Conservation (phyloP, 192 early-diverging fungal genomes). For the Coemansia sp. region DNA sequence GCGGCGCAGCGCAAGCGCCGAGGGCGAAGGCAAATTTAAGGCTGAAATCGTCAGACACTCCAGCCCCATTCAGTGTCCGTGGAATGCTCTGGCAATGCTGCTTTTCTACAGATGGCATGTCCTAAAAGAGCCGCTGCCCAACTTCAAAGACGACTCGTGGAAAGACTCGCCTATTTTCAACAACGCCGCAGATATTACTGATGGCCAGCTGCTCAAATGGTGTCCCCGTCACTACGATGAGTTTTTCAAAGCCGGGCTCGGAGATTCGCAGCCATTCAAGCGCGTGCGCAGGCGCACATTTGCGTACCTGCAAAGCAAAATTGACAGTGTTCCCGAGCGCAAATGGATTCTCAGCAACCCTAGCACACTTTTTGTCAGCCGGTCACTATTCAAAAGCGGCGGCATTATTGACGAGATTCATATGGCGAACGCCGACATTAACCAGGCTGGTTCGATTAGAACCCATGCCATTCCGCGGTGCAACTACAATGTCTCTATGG, state of each 20-base stretch:
- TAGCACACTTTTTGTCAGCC: conserved; percentile 22
- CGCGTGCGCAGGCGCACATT: conserved; percentile 16
- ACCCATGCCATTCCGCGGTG: conserved; percentile 22
- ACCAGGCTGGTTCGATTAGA: neutral
- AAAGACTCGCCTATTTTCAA: conserved; percentile 36
- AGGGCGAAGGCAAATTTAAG: neutral
- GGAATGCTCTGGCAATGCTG: conserved; percentile 49
- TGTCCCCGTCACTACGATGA: conserved; percentile 38
- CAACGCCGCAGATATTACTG: neutral
- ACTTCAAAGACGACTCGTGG: conserved; percentile 43
- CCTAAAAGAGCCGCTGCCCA: conserved; percentile 36
- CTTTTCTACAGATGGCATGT: conserved; percentile 52
- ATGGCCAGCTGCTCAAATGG: conserved; percentile 8
- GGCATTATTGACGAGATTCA: conserved; percentile 17
- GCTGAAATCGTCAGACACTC: conserved; percentile 36
- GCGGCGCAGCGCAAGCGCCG: conserved; percentile 1
- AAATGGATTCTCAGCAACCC: conserved; percentile 3
- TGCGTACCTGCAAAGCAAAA: conserved; percentile 1
- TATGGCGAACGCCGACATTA: conserved; percentile 29
- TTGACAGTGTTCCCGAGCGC: conserved; percentile 1
- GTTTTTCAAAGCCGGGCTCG: conserved; percentile 9
- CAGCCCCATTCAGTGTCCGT: conserved; percentile 36
- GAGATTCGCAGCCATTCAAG: conserved; percentile 14
- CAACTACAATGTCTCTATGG: neutral
- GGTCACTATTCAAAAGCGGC: conserved; percentile 17